Evolutionary conservation across 2,329 filamentous ascomycete genomes (phyloP).

Genomic region (Ceratocystis ficicola): DNA sequence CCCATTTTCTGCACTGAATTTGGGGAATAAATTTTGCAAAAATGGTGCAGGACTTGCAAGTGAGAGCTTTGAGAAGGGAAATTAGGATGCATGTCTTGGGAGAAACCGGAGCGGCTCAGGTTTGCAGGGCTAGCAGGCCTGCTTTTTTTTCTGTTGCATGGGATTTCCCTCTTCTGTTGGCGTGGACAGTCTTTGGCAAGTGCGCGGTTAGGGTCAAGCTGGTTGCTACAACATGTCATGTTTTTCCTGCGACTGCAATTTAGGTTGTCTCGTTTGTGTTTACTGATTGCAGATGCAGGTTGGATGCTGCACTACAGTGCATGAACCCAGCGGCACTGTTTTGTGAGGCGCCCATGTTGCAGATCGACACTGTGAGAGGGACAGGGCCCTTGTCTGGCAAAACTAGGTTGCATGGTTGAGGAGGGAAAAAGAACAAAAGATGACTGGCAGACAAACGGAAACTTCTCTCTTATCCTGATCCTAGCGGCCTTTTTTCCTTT

Average conservation of each 20-base stretch:
- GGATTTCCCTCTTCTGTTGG: neutral
- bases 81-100: neutral
- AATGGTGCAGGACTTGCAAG: neutral
- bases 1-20: neutral
- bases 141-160: neutral
- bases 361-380: slow-evolving; percentile 9
- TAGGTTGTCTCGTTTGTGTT: slow-evolving; percentile 16
- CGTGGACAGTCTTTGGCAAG: no score
- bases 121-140: neutral
- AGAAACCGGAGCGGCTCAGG: neutral
- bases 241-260: neutral
- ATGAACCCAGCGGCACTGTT: neutral
- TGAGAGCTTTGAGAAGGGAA: neutral
- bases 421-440: slow-evolving; percentile 11
- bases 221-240: neutral
- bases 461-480: slow-evolving; percentile 10
- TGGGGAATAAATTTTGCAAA: neutral
- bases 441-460: slow-evolving; percentile 15
- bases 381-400: slow-evolving; percentile 2
- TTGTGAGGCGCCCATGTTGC: neutral
- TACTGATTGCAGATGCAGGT: neutral
- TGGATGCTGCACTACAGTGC: neutral
- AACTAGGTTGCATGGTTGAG: slow-evolving; percentile 3
- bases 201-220: neutral
- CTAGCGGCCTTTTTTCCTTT: neutral